Base-by-base conservation (phyloP, 2,329 filamentous ascomycete genomes). In the Nemania bipapillata region DNA sequence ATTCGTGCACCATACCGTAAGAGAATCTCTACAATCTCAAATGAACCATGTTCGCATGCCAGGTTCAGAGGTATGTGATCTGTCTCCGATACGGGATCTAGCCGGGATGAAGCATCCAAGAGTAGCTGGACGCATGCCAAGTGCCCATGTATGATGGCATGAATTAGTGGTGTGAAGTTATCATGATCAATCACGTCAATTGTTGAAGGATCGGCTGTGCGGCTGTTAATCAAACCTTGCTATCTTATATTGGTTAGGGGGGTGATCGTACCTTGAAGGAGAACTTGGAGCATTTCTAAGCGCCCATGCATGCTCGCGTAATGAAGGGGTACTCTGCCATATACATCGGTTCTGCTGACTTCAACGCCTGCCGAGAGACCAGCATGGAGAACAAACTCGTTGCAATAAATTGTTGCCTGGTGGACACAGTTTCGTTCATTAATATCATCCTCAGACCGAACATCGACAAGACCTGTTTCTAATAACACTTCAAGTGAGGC, bases 371-470 rank as follows among this genome's bases (percentile, higher is more conserved):
- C 89, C 1, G 87, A 83, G n/a, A 99, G 83, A 3, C 92, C 94
- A 72, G 91, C 89, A 58, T 88, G 84, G 66, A 98, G 83, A 32
- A 97, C 92, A 73, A 92, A 90, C 9, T 87, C 82, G 75, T 94
- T 94, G 22, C 94, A 94, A 69, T 96, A 97, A 60, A 98, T 97
- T 0, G 94, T 91, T n/a, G 96, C 93, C 81, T 98, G 96, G 75
- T 99, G 96, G 54, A 99, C 85, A 77, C 94, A 97, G 76, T 97
- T 99, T 47, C 96, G 88, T 82, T 97, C 95, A 76, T 98, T 99
- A 79, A 99, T 98, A 76, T 97, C 94, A 78, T 99, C 96, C 75
- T 97, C 93, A 0, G 94, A 96, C 76, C 93, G 90, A n/a, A 97
- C 86, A 79, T 98, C 91, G 37, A 99, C 92, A 26, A 96, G 83